phyloP scores from a whole-genome alignment of 495 filamentous ascomycete species.

The Neurospora sp. region DNA sequence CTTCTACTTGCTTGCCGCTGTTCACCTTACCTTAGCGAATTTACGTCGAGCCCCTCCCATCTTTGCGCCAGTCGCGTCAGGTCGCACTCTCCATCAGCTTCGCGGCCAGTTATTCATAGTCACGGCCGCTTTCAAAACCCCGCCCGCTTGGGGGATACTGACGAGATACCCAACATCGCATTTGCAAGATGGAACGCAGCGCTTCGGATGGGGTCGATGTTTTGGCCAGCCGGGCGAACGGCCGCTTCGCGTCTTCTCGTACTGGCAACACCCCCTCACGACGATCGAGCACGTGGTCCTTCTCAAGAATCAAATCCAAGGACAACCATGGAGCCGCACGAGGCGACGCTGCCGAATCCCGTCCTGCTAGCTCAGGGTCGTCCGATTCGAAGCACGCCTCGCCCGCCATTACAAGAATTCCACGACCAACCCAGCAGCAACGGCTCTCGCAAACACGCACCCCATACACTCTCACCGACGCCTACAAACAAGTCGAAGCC shows the following conservation, averaged over 20 bases:
- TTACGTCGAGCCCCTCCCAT: neutral
- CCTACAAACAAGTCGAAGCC: constrained; percentile 32
- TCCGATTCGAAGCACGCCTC: constrained; percentile 16
- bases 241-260: constrained; percentile 13
- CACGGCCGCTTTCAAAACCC: neutral
- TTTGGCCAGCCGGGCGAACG: constrained; percentile 3
- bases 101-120: neutral
- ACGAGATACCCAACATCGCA: neutral
- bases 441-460: constrained; percentile 23
- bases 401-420: constrained; percentile 29
- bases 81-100: neutral
- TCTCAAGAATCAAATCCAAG: constrained; percentile 5
- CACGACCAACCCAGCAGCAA: constrained; percentile 19
- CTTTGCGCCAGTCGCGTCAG: neutral
- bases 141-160: neutral
- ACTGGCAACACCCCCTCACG: constrained; percentile 18
- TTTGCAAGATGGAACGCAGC: constrained; percentile 18
- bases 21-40: neutral
- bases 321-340: constrained; percentile 3
- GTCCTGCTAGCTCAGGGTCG: constrained; percentile 4
- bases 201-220: constrained; percentile 3
- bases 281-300: constrained; percentile 13
- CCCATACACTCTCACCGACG: constrained; percentile 28
- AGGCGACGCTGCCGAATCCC: neutral
- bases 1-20: neutral